These are phyloP conservation scores for Scenedesmus sp. DNA, from an alignment of 163 green algal species.

Conservation along the genomic window DNA sequence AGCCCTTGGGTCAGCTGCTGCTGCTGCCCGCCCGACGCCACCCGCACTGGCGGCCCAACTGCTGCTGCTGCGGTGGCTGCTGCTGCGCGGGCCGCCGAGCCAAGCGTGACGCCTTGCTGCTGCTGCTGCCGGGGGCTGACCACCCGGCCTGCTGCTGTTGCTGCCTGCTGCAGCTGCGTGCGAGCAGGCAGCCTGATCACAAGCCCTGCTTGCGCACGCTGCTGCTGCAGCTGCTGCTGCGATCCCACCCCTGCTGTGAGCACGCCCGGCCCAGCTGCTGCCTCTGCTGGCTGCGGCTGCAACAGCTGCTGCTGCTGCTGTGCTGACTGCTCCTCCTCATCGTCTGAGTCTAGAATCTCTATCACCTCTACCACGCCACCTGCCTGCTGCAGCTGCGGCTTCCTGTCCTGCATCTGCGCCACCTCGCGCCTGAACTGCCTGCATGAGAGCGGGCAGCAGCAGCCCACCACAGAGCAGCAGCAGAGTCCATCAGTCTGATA, in stretches of 20 bases:
- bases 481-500: neutral
- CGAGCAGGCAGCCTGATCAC: neutral
- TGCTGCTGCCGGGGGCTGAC: neutral
- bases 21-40: neutral
- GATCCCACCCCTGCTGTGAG: neutral
- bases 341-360: neutral
- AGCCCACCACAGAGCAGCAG: neutral
- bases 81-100: neutral
- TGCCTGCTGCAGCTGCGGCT: neutral
- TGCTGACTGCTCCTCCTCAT: constrained; percentile 28
- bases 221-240: constrained; percentile 9
- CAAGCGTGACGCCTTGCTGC: constrained; percentile 3
- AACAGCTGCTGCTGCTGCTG: neutral
- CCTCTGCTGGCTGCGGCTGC: constrained; percentile 26
- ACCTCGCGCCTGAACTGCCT: neutral
- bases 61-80: neutral
- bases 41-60: neutral
- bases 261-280: neutral
- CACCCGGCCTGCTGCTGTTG: neutral
- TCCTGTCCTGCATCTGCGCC: neutral
- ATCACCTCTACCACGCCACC: constrained; percentile 5
- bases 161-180: neutral
- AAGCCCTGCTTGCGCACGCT: neutral
- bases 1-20: neutral
- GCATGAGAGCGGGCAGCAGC: neutral